Conservation (phyloP, 2,329 filamentous ascomycete genomes). For the Aspergillus ochraceus region DNA sequence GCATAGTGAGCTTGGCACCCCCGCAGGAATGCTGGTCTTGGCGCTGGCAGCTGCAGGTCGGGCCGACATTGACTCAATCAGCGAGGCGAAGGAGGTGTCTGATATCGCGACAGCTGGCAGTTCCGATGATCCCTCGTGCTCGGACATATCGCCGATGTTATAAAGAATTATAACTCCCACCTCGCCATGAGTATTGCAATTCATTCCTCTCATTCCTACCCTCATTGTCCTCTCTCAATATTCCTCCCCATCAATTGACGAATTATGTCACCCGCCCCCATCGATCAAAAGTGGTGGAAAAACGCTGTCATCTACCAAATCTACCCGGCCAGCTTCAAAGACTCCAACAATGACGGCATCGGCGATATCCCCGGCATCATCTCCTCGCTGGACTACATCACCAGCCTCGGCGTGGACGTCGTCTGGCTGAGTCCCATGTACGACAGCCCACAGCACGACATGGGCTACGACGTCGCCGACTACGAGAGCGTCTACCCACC, state of each 20-base stretch:
- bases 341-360: slow-evolving; percentile 53
- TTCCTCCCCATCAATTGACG: not conserved
- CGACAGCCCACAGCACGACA: slow-evolving; percentile 53
- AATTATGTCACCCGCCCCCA: slow-evolving; percentile 11
- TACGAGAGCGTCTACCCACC: slow-evolving; percentile 61
- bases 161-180: not conserved
- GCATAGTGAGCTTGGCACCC: not conserved
- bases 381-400: slow-evolving; percentile 63
- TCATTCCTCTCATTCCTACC: not conserved
- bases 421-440: slow-evolving; percentile 56
- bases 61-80: slow-evolving; percentile 21
- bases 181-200: not conserved
- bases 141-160: not conserved
- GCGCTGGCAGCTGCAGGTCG: not conserved
- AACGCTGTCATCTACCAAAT: slow-evolving; percentile 50
- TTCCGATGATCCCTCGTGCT: not conserved
- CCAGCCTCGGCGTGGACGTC: slow-evolving; percentile 60
- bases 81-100: not conserved
- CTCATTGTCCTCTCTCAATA: not conserved
- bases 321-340: slow-evolving; percentile 59
- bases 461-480: slow-evolving; percentile 57
- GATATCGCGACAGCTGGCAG: slow-evolving; percentile 1
- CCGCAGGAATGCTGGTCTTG: not conserved
- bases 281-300: slow-evolving; percentile 35
- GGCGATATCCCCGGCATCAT: slow-evolving; percentile 66